phyloP scores from a whole-genome alignment of 2,329 filamentous ascomycete genomes.

The Fusarium illudens region DNA sequence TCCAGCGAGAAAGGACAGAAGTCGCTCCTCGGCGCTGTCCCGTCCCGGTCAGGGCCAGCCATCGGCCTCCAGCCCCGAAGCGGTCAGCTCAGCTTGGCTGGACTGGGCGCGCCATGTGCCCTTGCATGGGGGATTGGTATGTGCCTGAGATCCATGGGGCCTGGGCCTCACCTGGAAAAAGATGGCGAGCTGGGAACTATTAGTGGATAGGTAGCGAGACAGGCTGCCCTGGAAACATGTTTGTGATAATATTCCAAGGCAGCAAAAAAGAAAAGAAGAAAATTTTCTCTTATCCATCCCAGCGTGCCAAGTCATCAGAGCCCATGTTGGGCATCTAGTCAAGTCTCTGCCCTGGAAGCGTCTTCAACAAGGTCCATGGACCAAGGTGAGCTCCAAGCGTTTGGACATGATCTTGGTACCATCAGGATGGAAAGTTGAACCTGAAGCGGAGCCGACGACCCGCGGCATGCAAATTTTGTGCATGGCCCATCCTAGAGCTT shows the following conservation, averaged over 20 bases:
- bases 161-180: constrained; percentile 16
- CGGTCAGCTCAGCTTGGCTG: constrained; percentile 32
- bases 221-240: constrained; percentile 22
- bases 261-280: constrained; percentile 2
- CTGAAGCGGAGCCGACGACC: constrained; percentile 25
- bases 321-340: constrained; percentile 14
- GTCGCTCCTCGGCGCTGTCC: constrained; percentile 7
- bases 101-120: constrained; percentile 26
- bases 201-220: constrained; percentile 13
- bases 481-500: constrained; percentile 35
- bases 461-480: constrained; percentile 17
- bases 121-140: constrained; percentile 34
- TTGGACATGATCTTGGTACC: constrained; percentile 1
- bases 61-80: constrained; percentile 25
- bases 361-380: neutral
- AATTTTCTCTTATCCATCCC: neutral
- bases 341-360: constrained; percentile 9
- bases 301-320: constrained; percentile 15
- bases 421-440: constrained; percentile 12
- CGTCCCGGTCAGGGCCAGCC: constrained; percentile 8
- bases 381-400: neutral
- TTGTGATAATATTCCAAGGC: constrained; percentile 5
- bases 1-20: too few species aligned
- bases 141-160: constrained; percentile 35
- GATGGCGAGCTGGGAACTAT: constrained; percentile 10